Evolutionary conservation across 202 grass and related monocot species (phyloP).

Genomic region (Musa balbisiana): DNA sequence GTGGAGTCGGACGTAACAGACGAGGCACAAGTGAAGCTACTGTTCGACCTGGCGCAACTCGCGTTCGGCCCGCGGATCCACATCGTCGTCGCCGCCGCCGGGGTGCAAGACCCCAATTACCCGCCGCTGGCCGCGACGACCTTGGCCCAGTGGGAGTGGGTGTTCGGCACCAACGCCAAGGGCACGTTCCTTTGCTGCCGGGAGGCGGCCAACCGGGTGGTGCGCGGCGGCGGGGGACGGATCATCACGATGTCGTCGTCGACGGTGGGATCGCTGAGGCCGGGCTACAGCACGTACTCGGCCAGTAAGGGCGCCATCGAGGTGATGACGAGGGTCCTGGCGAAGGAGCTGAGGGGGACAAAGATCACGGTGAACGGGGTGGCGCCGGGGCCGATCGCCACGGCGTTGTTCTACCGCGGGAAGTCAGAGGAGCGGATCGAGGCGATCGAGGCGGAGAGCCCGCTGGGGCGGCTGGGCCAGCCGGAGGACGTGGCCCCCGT

Average conservation of each 20-base stretch:
- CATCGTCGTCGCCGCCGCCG: slow-evolving; percentile 10
- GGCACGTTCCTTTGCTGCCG: slow-evolving; percentile 20
- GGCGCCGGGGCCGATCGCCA: slow-evolving; percentile 9
- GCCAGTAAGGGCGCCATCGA: slow-evolving; percentile 3
- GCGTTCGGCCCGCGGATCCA: background rate
- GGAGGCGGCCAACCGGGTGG: slow-evolving; percentile 8
- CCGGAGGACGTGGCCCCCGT: background rate
- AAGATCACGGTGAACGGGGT: slow-evolving; percentile 3
- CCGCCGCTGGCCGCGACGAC: background rate
- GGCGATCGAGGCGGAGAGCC: background rate
- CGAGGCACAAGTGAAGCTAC: background rate
- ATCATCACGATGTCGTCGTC: slow-evolving; percentile 10
- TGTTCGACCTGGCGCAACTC: background rate
- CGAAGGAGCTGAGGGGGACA: background rate
- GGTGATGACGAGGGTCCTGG: background rate
- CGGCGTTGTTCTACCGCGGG: background rate
- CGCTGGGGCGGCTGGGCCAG: background rate
- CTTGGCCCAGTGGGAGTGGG: slow-evolving; percentile 1
- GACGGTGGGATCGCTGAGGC: background rate
- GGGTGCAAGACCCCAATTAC: slow-evolving; percentile 1
- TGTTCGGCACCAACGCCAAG: slow-evolving; percentile 5
- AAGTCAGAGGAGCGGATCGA: background rate
- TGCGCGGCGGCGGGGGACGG: slow-evolving; percentile 8
- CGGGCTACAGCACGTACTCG: background rate
- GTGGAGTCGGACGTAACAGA: slow-evolving; percentile 1